A percentile compares a stretch with the other conserved stretches of the same genome.
Conservation (phyloP, 179 eudicot species). For the Drosera spatulata region DNA sequence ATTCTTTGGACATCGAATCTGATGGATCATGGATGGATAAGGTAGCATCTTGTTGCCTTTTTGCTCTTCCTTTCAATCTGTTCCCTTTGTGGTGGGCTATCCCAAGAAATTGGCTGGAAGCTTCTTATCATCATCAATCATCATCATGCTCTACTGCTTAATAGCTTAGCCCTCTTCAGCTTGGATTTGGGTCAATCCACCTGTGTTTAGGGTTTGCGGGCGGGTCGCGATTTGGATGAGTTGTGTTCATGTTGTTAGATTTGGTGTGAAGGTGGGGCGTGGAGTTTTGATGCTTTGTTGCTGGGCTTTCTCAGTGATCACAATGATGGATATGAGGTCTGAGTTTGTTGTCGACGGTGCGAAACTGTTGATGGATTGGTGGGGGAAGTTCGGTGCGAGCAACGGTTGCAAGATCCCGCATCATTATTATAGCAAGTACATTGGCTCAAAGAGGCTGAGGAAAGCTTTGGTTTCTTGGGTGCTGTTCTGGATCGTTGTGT, state of each 20-base stretch:
- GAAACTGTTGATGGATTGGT: conserved; percentile 31
- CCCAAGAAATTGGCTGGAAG: background rate
- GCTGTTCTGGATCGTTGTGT: conserved; percentile 29
- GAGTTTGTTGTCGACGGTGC: conserved; percentile 35
- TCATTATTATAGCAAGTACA: conserved; percentile 30
- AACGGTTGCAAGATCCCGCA: conserved; percentile 36
- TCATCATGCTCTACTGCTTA: too few species aligned
- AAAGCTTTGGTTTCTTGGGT: conserved; percentile 47
- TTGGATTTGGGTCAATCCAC: too few species aligned
- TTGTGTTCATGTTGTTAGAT: conserved; percentile 53
- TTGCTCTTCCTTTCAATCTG: conserved; percentile 8
- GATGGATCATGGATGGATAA: conserved; percentile 33
- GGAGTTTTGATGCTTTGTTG: conserved; percentile 52
- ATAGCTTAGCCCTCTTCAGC: too few species aligned
- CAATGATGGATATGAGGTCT: conserved; percentile 59
- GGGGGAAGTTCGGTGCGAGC: conserved; percentile 35
- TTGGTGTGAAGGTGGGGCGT: conserved; percentile 63
- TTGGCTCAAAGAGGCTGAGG: conserved; percentile 40
- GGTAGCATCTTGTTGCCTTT: conserved; percentile 25
- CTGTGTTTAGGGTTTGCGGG: too few species aligned
- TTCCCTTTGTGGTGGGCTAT: conserved; percentile 8
- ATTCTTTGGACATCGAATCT: background rate
- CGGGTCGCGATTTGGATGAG: conserved; percentile 38
- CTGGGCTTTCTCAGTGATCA: conserved; percentile 50
- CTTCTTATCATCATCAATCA: conserved; percentile 2